A percentile compares a stretch with the other conserved stretches of the same genome.
These are phyloP conservation scores for Melanogaster broomeanus DNA, from an alignment of 768 basidiomycete species.

Conservation along the genomic window DNA sequence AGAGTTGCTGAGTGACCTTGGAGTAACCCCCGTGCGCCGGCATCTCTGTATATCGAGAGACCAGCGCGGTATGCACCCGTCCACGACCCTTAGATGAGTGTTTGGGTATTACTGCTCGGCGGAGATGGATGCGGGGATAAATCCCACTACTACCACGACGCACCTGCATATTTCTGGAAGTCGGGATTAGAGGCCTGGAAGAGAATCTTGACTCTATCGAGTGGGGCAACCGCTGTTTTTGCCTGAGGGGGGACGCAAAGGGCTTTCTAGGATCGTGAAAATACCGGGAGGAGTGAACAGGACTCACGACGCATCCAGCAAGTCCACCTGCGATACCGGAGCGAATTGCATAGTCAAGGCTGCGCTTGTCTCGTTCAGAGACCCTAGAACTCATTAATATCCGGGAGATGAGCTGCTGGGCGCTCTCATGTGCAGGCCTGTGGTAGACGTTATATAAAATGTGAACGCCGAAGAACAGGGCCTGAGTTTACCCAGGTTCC, in stretches of 20 bases:
- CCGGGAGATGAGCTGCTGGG: not conserved
- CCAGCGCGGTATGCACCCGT: slow-evolving; percentile 81
- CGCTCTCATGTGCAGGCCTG: slow-evolving; percentile 10
- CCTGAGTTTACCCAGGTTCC: not conserved
- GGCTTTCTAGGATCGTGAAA: slow-evolving; percentile 1
- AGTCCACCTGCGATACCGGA: slow-evolving; percentile 92
- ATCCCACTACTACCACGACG: slow-evolving; percentile 21
- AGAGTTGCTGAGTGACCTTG: slow-evolving; percentile 97
- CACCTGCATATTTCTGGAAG: slow-evolving; percentile 91
- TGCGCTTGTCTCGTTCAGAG: slow-evolving; percentile 52
- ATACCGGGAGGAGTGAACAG: not conserved
- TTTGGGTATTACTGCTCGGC: slow-evolving; percentile 12
- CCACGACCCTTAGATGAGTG: slow-evolving; percentile 66
- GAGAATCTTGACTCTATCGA: slow-evolving; percentile 98
- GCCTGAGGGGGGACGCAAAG: slow-evolving; percentile 51
- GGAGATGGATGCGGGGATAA: slow-evolving; percentile 23
- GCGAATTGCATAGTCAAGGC: slow-evolving; percentile 63
- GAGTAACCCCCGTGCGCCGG: slow-evolving; percentile 78
- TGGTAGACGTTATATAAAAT: not conserved
- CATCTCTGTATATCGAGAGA: slow-evolving; percentile 63
- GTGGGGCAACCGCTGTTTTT: slow-evolving; percentile 91
- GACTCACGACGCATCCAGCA: slow-evolving; percentile 88
- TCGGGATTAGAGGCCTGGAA: slow-evolving; percentile 98
- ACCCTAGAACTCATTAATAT: slow-evolving; percentile 35
- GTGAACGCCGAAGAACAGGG: not conserved